A percentile compares a stretch with the other conserved stretches of the same genome.
Conservation (phyloP, 2,329 filamentous ascomycete genomes). For the Bimuria novae-zelandiae region DNA sequence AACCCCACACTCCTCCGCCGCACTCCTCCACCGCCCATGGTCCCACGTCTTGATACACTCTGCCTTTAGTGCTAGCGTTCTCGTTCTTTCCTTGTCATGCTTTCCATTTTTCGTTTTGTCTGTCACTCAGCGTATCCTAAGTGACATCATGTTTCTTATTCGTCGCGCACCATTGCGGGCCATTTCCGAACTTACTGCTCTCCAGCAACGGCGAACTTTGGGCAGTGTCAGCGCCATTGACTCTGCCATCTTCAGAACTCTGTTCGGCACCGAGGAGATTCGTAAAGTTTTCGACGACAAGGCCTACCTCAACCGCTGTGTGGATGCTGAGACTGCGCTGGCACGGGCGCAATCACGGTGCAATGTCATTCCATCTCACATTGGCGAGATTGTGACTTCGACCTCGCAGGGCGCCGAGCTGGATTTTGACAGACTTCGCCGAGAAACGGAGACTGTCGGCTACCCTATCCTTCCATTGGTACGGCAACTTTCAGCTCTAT, state of each 20-base stretch:
- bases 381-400: slow-evolving; percentile 38
- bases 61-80: slow-evolving; percentile 12
- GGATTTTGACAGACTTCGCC: slow-evolving; percentile 50
- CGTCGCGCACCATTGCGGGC: slow-evolving; percentile 28
- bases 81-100: slow-evolving; percentile 12
- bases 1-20: slow-evolving; percentile 35
- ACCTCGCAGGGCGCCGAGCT: slow-evolving; percentile 42
- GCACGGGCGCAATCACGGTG: slow-evolving; percentile 56
- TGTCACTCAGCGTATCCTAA: slow-evolving; percentile 14
- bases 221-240: slow-evolving; percentile 50
- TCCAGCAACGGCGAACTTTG: slow-evolving; percentile 27
- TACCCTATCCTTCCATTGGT: slow-evolving; percentile 60
- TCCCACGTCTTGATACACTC: slow-evolving; percentile 23
- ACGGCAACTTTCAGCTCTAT: slow-evolving; percentile 51
- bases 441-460: slow-evolving; percentile 58
- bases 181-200: slow-evolving; percentile 21
- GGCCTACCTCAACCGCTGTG: slow-evolving; percentile 54
- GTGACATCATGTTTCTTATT: slow-evolving; percentile 39
- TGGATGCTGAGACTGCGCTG: slow-evolving; percentile 58
- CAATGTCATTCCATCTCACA: slow-evolving; percentile 53
- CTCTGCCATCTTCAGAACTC: slow-evolving; percentile 56
- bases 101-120: slow-evolving; percentile 6
- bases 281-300: slow-evolving; percentile 57
- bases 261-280: slow-evolving; percentile 59
- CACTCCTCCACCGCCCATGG: slow-evolving; percentile 20